phyloP scores from a whole-genome alignment of 1,284 basidiomycete genomes.

The Cutaneotrichosporon daszewskae region DNA sequence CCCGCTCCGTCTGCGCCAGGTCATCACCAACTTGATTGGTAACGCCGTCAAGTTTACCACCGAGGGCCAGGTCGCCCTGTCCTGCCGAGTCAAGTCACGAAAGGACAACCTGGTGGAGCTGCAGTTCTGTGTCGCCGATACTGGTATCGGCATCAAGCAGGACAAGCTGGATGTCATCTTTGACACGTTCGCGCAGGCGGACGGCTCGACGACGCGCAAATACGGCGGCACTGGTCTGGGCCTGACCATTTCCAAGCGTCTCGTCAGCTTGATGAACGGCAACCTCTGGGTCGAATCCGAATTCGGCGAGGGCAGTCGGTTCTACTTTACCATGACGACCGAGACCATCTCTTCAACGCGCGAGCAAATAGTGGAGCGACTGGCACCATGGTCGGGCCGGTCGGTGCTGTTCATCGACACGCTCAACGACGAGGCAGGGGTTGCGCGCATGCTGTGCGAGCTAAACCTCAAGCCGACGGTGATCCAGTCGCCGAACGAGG shows the following conservation, averaged over 20 bases:
- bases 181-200: slow-evolving; percentile 98
- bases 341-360: slow-evolving; percentile 51
- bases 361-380: slow-evolving; percentile 66
- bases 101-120: slow-evolving; percentile 76
- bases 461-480: slow-evolving; percentile 77
- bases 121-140: slow-evolving; percentile 96
- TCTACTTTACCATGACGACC: slow-evolving; percentile 86
- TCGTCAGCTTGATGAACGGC: slow-evolving; percentile 96
- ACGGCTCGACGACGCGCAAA: slow-evolving; percentile 91
- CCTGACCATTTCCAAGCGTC: slow-evolving; percentile 88
- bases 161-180: slow-evolving; percentile 99
- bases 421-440: slow-evolving; percentile 66
- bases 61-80: slow-evolving; percentile 87
- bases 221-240: slow-evolving; percentile 97
- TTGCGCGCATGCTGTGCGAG: slow-evolving; percentile 70
- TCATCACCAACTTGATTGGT: slow-evolving; percentile 73
- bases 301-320: slow-evolving; percentile 84
- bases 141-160: slow-evolving; percentile 97
- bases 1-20: slow-evolving; percentile 81
- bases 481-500: slow-evolving; percentile 69
- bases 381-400: slow-evolving; percentile 67
- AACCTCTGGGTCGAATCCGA: slow-evolving; percentile 98
- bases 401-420: slow-evolving; percentile 84
- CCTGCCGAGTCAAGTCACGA: slow-evolving; percentile 62
- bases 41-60: slow-evolving; percentile 96